A percentile compares a stretch with the other conserved stretches of the same genome.
Conservation (phyloP, 2,329 filamentous ascomycete genomes). For the Claviceps lovelessii region DNA sequence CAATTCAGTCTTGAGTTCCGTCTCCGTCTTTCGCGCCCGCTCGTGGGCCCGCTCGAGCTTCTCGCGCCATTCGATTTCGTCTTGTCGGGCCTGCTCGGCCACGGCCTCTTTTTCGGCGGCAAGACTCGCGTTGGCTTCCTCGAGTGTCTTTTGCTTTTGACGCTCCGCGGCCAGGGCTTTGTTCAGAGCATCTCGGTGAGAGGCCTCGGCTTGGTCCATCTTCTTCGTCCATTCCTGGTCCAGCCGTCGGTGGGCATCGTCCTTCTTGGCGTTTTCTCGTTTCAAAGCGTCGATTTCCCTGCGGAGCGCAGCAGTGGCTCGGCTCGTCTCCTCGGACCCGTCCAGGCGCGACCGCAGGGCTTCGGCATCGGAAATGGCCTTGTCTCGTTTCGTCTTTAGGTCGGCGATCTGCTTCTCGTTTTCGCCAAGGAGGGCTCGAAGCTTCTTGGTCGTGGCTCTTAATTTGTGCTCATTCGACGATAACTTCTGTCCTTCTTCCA, state of each 20-base stretch:
- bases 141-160: conserved; percentile 37
- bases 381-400: conserved; percentile 44
- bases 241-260: conserved; percentile 51
- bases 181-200: conserved; percentile 50
- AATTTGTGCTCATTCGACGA: conserved; percentile 79
- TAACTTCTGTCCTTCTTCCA: conserved; percentile 84
- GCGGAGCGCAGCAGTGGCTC: conserved; percentile 37
- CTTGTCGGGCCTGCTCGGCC: conserved; percentile 53
- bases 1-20: conserved; percentile 67
- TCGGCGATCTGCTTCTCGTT: conserved; percentile 51
- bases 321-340: conserved; percentile 34
- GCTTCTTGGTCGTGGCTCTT: conserved; percentile 66
- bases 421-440: conserved; percentile 51
- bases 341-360: conserved; percentile 32
- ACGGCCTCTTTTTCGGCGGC: conserved; percentile 66
- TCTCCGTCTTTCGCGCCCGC: conserved; percentile 50
- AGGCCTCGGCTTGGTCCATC: conserved; percentile 46
- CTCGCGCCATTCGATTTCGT: conserved; percentile 59
- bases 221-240: conserved; percentile 56
- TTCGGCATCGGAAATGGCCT: conserved; percentile 36
- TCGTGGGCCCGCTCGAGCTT: conserved; percentile 61
- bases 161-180: conserved; percentile 56
- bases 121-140: conserved; percentile 47
- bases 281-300: conserved; percentile 23
- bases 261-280: conserved; percentile 45